A percentile compares a stretch with the other conserved stretches of the same genome.
These are phyloP conservation scores for Hordeum vulgare DNA, from an alignment of 176 grass and related monocot species.

Conservation along the genomic window DNA sequence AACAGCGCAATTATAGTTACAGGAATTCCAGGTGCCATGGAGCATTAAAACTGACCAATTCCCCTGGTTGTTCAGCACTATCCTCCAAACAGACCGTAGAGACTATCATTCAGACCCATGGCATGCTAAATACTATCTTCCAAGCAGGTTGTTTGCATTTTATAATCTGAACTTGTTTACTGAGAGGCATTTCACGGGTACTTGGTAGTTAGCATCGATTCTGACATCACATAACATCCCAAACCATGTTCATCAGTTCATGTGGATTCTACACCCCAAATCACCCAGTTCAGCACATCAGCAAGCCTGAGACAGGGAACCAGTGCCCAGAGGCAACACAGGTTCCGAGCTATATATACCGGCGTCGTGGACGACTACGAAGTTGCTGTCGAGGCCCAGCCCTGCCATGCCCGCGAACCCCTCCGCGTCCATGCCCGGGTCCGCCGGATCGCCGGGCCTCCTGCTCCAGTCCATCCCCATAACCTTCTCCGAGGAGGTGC, in stretches of 20 bases:
- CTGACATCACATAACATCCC: neutral
- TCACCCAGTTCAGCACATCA: neutral
- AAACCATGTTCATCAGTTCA: neutral
- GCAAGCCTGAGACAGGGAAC: no score
- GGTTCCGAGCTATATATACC: slow-evolving; percentile 33
- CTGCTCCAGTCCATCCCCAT: slow-evolving; percentile 84
- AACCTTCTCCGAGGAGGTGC: slow-evolving; percentile 13
- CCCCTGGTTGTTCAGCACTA: no score
- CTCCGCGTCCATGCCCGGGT: slow-evolving; percentile 28
- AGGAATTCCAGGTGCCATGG: neutral
- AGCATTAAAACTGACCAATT: neutral
- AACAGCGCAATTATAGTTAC: neutral
- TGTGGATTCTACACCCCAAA: neutral
- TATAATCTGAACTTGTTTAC: neutral
- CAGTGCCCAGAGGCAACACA: neutral
- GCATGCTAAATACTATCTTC: no score
- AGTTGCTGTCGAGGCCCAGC: slow-evolving; percentile 55
- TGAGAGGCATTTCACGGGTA: neutral
- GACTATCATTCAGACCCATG: neutral
- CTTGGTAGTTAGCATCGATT: neutral
- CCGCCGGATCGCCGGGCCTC: slow-evolving; percentile 31
- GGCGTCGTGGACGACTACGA: slow-evolving; percentile 82
- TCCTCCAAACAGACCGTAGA: no score
- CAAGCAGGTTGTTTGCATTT: no score
- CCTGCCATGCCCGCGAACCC: slow-evolving; percentile 14